A percentile compares a stretch with the other conserved stretches of the same genome.
Evolutionary conservation across 257 asterid species (phyloP).

Genomic region (Eustoma russellianum): DNA sequence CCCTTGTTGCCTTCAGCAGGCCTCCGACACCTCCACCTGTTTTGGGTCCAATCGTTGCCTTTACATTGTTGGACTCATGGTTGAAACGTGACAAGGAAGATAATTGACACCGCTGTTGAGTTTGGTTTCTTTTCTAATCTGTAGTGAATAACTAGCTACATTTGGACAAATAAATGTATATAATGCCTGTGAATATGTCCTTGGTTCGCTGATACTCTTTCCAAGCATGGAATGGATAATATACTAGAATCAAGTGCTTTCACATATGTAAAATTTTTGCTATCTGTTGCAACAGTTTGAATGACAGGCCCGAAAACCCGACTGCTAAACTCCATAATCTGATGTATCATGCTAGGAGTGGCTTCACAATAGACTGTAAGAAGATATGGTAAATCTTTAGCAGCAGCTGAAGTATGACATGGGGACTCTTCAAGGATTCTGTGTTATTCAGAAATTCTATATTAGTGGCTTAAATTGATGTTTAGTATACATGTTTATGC

Average conservation of each 20-base stretch:
- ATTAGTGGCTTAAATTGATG: conserved; percentile 9
- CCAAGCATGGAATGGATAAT: too few relatives aligned
- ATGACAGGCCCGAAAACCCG: conserved; percentile 24
- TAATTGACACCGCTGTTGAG: conserved; percentile 15
- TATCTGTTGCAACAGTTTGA: conserved; percentile 29
- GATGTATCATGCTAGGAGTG: conserved; percentile 45
- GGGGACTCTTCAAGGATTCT: conserved; percentile 56
- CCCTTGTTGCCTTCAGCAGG: conserved; percentile 47
- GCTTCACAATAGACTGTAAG: conserved; percentile 33
- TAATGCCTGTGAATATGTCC: too few relatives aligned
- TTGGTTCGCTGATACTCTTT: too few relatives aligned
- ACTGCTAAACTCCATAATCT: conserved; percentile 34
- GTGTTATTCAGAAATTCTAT: conserved; percentile 20
- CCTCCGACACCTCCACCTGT: conserved; percentile 52
- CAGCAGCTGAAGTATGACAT: conserved; percentile 35
- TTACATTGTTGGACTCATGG: conserved; percentile 44
- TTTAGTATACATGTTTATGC: not conserved
- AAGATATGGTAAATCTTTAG: conserved; percentile 25
- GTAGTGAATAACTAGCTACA: too few relatives aligned
- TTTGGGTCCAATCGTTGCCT: conserved; percentile 57
- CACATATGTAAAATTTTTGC: conserved; percentile 26
- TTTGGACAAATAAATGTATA: too few relatives aligned
- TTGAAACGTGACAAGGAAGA: conserved; percentile 33
- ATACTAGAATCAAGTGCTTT: not conserved
- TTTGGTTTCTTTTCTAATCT: too few relatives aligned